phyloP scores from a whole-genome alignment of 2,329 filamentous ascomycete genomes.

The Plectosphaerella plurivora region DNA sequence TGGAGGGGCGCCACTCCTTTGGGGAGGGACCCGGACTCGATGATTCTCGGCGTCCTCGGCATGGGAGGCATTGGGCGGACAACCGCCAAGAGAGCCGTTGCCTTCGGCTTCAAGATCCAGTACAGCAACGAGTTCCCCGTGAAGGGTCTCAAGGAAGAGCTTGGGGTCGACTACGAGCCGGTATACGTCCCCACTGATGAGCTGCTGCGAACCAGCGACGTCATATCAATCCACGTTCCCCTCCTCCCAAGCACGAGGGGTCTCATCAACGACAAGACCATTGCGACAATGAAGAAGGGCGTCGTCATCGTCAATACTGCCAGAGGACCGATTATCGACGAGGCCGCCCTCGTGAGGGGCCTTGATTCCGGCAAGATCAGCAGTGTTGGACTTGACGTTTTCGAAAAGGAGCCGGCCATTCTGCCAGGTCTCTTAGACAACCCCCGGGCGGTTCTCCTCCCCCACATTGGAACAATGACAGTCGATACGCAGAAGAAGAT shows the following conservation, averaged over 20 bases:
- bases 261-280: constrained; percentile 67
- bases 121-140: constrained; percentile 66
- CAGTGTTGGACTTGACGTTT: constrained; percentile 74
- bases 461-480: constrained; percentile 85
- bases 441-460: constrained; percentile 67
- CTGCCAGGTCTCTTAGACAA: constrained; percentile 71
- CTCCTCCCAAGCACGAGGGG: constrained; percentile 77
- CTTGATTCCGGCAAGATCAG: constrained; percentile 66
- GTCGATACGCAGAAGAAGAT: constrained; percentile 61
- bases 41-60: constrained; percentile 73
- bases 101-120: constrained; percentile 70
- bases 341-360: constrained; percentile 71
- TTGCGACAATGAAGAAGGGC: constrained; percentile 72
- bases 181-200: constrained; percentile 72
- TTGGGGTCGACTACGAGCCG: constrained; percentile 48
- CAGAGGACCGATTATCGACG: constrained; percentile 77
- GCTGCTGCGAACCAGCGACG: constrained; percentile 64
- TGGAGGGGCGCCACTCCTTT: constrained; percentile 60
- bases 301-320: constrained; percentile 80
- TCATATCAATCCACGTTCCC: constrained; percentile 75
- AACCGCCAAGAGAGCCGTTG: constrained; percentile 67
- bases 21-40: constrained; percentile 75
- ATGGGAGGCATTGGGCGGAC: constrained; percentile 85
- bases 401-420: constrained; percentile 73
- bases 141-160: constrained; percentile 44